These are phyloP conservation scores for Graphiopsis chlorocephala DNA, from an alignment of 2,329 filamentous ascomycete species.

Conservation along the genomic window DNA sequence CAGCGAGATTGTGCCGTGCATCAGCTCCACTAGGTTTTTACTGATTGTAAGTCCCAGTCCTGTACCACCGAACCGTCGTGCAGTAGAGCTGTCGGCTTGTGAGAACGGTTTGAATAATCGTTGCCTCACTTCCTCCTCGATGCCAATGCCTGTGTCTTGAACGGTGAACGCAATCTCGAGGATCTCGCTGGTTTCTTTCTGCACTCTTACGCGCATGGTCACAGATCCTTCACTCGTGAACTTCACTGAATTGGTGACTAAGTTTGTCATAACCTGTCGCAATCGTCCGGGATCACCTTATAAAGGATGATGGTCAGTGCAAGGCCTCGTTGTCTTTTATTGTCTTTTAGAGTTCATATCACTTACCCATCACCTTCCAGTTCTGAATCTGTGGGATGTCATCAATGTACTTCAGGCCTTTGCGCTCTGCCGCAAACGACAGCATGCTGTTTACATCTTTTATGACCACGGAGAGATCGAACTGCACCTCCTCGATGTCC, in stretches of 20 bases:
- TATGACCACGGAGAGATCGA: conserved; percentile 69
- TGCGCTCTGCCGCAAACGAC: conserved; percentile 76
- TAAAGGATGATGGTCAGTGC: background rate
- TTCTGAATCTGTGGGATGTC: conserved; percentile 61
- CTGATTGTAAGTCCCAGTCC: conserved; percentile 76
- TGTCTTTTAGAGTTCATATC: too few species aligned
- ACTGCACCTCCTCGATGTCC: conserved; percentile 78
- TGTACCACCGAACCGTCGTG: conserved; percentile 74
- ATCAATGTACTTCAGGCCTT: conserved; percentile 70
- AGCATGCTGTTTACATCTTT: conserved; percentile 84
- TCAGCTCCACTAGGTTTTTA: conserved; percentile 76
- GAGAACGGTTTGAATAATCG: conserved; percentile 77
- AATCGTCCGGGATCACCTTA: conserved; percentile 69
- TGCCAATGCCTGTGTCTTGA: conserved; percentile 77
- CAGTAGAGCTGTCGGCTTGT: conserved; percentile 77
- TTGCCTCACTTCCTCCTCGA: conserved; percentile 71
- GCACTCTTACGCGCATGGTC: conserved; percentile 62
- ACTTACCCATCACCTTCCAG: conserved; percentile 69
- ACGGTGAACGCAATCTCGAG: conserved; percentile 70
- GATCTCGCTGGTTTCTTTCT: conserved; percentile 61
- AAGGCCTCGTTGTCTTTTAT: background rate
- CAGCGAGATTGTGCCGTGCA: conserved; percentile 72
- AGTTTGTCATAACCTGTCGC: conserved; percentile 78
- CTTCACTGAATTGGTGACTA: conserved; percentile 74
- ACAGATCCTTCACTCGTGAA: conserved; percentile 69